Percentiles rank a stretch among this genome's conserved stretches.
phyloP scores from a whole-genome alignment of 345 rosid genomes.

The Eucalyptus erythrocorys region DNA sequence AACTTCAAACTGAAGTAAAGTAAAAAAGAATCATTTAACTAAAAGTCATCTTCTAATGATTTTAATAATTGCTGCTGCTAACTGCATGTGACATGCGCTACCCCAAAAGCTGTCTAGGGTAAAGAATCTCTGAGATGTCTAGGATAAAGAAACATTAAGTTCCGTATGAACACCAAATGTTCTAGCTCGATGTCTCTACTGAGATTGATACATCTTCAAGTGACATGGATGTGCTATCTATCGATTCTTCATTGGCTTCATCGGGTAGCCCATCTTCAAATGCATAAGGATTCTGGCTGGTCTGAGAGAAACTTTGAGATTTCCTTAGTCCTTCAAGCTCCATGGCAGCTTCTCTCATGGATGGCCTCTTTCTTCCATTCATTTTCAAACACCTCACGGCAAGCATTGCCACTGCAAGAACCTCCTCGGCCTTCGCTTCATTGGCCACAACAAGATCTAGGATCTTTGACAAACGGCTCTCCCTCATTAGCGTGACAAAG shows the following conservation, averaged over 20 bases:
- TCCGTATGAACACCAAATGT: not conserved
- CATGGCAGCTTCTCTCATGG: slow-evolving; percentile 9
- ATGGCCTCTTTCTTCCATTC: slow-evolving; percentile 13
- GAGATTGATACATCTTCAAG: not conserved
- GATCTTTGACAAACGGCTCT: not conserved
- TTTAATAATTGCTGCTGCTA: no score
- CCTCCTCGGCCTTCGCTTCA: not conserved
- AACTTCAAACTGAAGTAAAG: not conserved
- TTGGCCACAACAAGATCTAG: not conserved
- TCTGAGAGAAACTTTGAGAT: not conserved
- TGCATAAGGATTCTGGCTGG: no score
- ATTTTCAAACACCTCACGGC: slow-evolving; percentile 2
- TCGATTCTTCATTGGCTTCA: no score
- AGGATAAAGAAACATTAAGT: not conserved
- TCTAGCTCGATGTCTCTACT: not conserved
- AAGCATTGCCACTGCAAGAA: not conserved
- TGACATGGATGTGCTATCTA: not conserved
- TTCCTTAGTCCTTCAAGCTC: slow-evolving; percentile 5
- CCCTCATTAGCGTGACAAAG: not conserved
- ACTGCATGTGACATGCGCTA: not conserved
- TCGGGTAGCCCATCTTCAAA: no score
- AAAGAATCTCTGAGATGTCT: not conserved
- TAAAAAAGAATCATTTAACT: not conserved
- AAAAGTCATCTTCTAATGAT: not conserved
- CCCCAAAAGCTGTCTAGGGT: not conserved